These are phyloP conservation scores for Aspergillus taichungensis DNA, from an alignment of 495 filamentous ascomycete species.

Conservation along the genomic window DNA sequence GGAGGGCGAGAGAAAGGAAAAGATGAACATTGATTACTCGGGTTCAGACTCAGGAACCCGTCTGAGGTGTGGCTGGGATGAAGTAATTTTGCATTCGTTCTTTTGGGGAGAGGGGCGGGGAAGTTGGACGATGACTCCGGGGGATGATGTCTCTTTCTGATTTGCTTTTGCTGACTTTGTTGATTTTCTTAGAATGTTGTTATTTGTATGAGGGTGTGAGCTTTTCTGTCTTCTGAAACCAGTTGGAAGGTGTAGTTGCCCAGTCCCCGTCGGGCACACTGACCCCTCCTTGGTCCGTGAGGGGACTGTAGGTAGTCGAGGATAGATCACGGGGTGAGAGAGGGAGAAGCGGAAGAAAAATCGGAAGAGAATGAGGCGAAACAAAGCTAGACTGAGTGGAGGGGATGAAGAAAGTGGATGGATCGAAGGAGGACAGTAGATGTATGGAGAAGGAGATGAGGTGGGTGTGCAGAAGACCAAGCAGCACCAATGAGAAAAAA, in stretches of 20 bases:
- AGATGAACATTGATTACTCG: too few relatives aligned
- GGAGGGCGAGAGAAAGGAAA: too few relatives aligned
- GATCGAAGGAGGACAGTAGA: neutral
- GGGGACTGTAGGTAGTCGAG: too few relatives aligned
- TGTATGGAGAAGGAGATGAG: neutral
- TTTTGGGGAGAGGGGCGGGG: too few relatives aligned
- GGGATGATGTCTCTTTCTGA: too few relatives aligned
- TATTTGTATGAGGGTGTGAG: neutral
- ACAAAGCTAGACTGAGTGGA: neutral
- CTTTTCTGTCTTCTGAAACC: neutral
- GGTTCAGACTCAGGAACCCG: conserved; percentile 2
- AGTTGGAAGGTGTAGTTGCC: too few relatives aligned
- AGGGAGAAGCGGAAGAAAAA: neutral
- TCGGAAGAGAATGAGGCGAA: neutral
- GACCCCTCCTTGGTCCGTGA: too few relatives aligned
- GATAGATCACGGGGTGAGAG: too few relatives aligned
- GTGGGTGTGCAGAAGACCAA: neutral
- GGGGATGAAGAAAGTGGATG: neutral
- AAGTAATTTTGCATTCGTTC: neutral
- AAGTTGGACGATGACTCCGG: too few relatives aligned
- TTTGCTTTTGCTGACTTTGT: too few relatives aligned
- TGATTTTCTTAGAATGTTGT: too few relatives aligned
- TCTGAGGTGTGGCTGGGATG: neutral
- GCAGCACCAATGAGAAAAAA: neutral
- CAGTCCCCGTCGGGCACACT: neutral